phyloP scores from a whole-genome alignment of 108 stramenopile genomes.

The Pseudonitzschia pungens region DNA sequence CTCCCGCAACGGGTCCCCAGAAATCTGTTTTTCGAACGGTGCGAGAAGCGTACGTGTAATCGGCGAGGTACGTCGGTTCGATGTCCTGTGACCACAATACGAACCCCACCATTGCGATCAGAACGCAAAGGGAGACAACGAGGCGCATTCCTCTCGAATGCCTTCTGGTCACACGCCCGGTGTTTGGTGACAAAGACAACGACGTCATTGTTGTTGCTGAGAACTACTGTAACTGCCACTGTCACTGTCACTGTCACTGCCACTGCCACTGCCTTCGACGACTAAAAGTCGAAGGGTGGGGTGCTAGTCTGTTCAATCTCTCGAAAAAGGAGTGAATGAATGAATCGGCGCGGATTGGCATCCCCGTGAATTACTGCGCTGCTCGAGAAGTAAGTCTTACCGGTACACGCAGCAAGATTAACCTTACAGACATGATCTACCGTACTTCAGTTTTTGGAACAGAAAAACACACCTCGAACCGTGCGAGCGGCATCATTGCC shows the following conservation, averaged over 20 bases:
- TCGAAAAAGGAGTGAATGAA: too few species aligned
- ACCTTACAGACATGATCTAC: too few species aligned
- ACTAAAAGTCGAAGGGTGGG: too few species aligned
- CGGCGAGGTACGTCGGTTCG: neutral
- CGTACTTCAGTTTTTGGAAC: too few species aligned
- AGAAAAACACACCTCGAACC: too few species aligned
- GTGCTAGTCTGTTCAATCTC: too few species aligned
- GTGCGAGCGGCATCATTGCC: too few species aligned
- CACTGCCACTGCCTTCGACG: too few species aligned
- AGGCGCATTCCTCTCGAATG: neutral
- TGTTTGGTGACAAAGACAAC: neutral
- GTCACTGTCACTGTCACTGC: neutral
- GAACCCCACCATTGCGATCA: constrained; percentile 2
- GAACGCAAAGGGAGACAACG: neutral
- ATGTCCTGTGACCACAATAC: neutral
- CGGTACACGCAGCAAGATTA: too few species aligned
- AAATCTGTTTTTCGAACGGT: neutral
- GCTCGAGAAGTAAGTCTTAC: too few species aligned
- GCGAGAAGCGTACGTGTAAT: neutral
- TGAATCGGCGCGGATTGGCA: too few species aligned
- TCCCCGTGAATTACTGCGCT: too few species aligned
- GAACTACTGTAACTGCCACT: neutral
- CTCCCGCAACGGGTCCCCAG: neutral
- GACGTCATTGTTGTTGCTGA: neutral
- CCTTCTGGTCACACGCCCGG: neutral